Base-by-base conservation (phyloP, 495 filamentous ascomycete species). In the Physcia stellaris region DNA sequence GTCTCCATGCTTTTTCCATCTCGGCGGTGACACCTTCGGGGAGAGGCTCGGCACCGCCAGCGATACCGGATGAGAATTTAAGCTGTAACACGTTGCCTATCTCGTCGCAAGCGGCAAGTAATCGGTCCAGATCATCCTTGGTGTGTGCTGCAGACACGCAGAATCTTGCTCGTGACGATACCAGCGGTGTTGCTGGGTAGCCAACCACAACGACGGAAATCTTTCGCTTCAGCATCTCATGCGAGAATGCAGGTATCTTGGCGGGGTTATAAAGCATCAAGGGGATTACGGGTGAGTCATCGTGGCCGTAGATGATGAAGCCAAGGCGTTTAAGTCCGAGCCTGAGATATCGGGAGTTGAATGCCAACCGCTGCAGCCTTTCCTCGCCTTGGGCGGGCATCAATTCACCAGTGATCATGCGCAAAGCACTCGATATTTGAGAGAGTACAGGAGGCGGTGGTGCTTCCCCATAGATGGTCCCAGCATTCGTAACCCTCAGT, bases 151-250 rank as follows among this genome's bases (percentile, higher is more conserved):
- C 82, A 9, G 85, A 94, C 19, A 98, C 78, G 61, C 90, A 98
- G 67, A 98, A 94, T 32, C 90, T 77, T 29, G 86, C 90, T 26
- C 90, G 77, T 4, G 92, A 95, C 33, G 80, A 87, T 41, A 95
- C 86, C 37, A 98, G 70, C 3, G 90, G 90, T n/a, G 90, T 98
- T 13, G 90, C 90, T 1, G 90, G 90, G 52, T 98, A 98, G 32
- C 90, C 92, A 42, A 98, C 90, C 26, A 98, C 80, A 32, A 98
- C 90, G 32, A 96, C 86, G n/a, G 88, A 88, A 44, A 98, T 96
- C 61, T 94, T 95, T 46, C 90, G 83, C 51, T 78, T 79, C 23
- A 96, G 72, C 90, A 98, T 96, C 59, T 96, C 88, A 56, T 93
- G 90, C 24, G 85, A 93, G 60, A 98, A 98, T 23, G 90, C 90